Conservation (phyloP, 495 filamentous ascomycete species). For the Chaetomium tenue region DNA sequence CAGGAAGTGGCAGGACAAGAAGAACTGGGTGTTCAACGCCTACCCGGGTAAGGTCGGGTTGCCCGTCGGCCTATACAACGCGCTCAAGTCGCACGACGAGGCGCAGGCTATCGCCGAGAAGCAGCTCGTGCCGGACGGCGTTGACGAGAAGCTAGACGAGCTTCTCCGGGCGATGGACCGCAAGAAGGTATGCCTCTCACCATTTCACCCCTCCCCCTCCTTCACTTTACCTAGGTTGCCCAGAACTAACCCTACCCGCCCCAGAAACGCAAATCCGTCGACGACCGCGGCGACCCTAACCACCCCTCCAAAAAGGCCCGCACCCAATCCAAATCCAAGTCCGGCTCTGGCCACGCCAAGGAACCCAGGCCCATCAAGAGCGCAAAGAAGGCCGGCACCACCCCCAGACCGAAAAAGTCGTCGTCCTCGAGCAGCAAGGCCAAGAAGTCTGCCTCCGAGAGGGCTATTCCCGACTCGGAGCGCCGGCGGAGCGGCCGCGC, state of each 20-base stretch:
- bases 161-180: slow-evolving; percentile 55
- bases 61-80: slow-evolving; percentile 71
- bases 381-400: slow-evolving; percentile 9
- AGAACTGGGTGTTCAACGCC: slow-evolving; percentile 74
- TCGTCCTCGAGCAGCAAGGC: background rate
- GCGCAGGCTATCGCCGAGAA: slow-evolving; percentile 82
- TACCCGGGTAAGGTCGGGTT: slow-evolving; percentile 79
- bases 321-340: slow-evolving; percentile 32
- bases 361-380: background rate
- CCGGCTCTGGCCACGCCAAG: background rate
- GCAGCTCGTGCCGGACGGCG: slow-evolving; percentile 75
- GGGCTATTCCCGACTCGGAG: slow-evolving; percentile 34
- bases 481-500: slow-evolving; percentile 55
- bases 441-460: slow-evolving; percentile 25
- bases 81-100: slow-evolving; percentile 69
- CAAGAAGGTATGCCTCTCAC: slow-evolving; percentile 46
- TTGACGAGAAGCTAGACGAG: slow-evolving; percentile 73
- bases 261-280: slow-evolving; percentile 51
- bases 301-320: slow-evolving; percentile 36
- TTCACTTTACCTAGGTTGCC: background rate
- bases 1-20: slow-evolving; percentile 74
- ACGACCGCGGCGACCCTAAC: slow-evolving; percentile 42
- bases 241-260: slow-evolving; percentile 15
- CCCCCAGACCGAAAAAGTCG: slow-evolving; percentile 26
- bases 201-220: background rate